These are phyloP conservation scores for Botrytis byssoidea DNA, from an alignment of 2,329 filamentous ascomycete genomes.

Conservation along the genomic window DNA sequence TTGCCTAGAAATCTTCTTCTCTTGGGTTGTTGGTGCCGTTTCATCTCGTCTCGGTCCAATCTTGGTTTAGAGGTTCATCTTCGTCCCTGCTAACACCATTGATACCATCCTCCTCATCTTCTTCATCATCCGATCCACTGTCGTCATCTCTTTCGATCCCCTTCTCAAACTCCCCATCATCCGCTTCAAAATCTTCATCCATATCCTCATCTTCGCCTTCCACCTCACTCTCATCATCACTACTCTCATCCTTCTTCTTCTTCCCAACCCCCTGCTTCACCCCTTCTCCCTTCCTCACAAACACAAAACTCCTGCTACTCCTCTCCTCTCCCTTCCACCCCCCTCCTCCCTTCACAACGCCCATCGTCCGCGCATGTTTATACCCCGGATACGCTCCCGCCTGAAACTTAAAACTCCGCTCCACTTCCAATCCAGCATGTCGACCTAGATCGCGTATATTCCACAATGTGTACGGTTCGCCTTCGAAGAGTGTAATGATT, in stretches of 20 bases:
- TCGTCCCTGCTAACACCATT: background rate
- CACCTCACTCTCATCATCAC: constrained; percentile 29
- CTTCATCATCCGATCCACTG: constrained; percentile 17
- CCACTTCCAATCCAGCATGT: constrained; percentile 69
- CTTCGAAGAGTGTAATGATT: constrained; percentile 86
- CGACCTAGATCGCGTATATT: constrained; percentile 85
- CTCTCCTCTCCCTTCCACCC: constrained; percentile 54
- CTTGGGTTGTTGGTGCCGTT: background rate
- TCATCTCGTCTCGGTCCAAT: constrained; percentile 16
- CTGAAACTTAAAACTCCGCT: constrained; percentile 68
- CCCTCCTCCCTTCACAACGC: constrained; percentile 54
- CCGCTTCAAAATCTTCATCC: constrained; percentile 36
- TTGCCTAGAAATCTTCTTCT: too few relatives aligned
- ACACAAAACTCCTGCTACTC: constrained; percentile 58
- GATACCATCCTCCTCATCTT: background rate
- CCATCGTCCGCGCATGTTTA: constrained; percentile 69
- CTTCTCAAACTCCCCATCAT: constrained; percentile 36
- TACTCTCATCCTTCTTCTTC: constrained; percentile 31
- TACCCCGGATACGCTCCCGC: constrained; percentile 70
- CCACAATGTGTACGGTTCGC: constrained; percentile 93
- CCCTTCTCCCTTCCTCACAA: constrained; percentile 57
- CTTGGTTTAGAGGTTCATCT: background rate
- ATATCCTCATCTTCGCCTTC: constrained; percentile 33
- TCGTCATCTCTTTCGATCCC: constrained; percentile 29
- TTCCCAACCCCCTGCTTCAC: constrained; percentile 36